Evolutionary conservation across 1,139 yeast species (phyloP).

Genomic region (Geotrichum reessii): DNA sequence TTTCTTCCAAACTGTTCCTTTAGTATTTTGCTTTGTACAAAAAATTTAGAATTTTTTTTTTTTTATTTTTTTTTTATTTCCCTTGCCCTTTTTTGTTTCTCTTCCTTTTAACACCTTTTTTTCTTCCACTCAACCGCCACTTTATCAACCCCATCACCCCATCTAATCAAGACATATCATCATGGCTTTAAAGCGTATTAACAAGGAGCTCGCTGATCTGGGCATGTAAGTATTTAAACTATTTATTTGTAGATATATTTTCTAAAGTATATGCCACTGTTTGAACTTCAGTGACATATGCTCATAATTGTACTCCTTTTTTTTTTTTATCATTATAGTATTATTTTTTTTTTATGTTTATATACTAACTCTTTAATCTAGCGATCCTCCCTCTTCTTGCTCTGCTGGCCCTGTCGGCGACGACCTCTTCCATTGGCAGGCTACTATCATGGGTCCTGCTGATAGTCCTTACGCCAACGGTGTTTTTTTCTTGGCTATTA

Average conservation of each 20-base stretch:
- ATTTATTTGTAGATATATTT: neutral
- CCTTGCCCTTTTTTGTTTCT: neutral
- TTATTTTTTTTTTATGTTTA: neutral
- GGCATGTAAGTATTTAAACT: conserved; percentile 63
- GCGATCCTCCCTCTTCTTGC: conserved; percentile 99
- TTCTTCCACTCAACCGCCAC: neutral
- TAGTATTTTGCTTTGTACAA: neutral
- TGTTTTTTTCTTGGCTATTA: conserved; percentile 83
- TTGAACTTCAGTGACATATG: neutral
- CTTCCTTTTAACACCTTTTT: neutral
- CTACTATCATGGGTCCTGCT: conserved; percentile 92
- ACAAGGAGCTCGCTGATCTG: conserved; percentile 89
- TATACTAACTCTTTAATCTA: conserved; percentile 27
- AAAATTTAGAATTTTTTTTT: neutral
- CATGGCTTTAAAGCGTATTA: conserved; percentile 92
- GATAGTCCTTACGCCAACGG: conserved; percentile 94
- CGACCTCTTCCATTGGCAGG: conserved; percentile 94
- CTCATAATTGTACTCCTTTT: neutral
- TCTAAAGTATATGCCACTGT: neutral
- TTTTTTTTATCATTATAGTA: neutral
- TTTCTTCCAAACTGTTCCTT: neutral
- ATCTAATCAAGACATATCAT: neutral
- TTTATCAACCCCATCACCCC: neutral
- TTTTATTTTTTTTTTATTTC: neutral
- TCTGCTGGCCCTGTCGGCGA: conserved; percentile 99